phyloP scores from a whole-genome alignment of 306 rosid species.

The Biancaea sappan region DNA sequence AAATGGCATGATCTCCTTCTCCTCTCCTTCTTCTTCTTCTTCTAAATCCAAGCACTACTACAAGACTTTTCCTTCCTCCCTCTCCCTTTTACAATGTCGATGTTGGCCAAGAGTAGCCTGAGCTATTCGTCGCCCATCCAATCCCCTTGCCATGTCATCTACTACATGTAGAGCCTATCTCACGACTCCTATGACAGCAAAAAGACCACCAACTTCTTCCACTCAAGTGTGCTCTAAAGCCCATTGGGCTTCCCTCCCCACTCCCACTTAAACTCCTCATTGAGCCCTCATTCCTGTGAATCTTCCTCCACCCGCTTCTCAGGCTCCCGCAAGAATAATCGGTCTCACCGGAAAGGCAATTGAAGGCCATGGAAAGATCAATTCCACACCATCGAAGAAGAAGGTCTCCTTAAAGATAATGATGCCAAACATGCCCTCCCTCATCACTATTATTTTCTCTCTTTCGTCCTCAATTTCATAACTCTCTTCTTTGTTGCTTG shows the following conservation, averaged over 20 bases:
- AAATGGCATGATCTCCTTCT: not conserved
- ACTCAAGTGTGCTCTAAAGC: constrained; percentile 77
- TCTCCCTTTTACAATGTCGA: constrained; percentile 38
- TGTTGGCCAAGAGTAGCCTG: constrained; percentile 75
- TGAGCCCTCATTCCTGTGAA: constrained; percentile 83
- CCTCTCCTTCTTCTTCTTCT: not conserved
- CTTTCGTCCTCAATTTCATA: constrained; percentile 52
- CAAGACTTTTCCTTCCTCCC: not conserved
- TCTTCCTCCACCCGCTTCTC: constrained; percentile 91
- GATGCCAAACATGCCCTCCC: constrained; percentile 33
- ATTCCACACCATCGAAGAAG: constrained; percentile 77
- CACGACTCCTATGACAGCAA: constrained; percentile 86
- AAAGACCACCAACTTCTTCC: constrained; percentile 83
- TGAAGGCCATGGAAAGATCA: constrained; percentile 77
- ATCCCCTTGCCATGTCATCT: constrained; percentile 65
- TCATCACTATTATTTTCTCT: constrained; percentile 66
- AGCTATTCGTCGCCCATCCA: constrained; percentile 76
- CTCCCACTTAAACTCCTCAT: constrained; percentile 87
- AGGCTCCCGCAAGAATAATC: constrained; percentile 51
- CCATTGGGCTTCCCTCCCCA: constrained; percentile 93
- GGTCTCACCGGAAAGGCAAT: constrained; percentile 37
- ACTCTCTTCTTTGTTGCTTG: constrained; percentile 54
- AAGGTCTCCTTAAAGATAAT: constrained; percentile 62
- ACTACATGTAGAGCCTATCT: constrained; percentile 86
- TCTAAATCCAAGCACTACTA: not conserved